Evolutionary conservation across 352 stramenopile genomes (phyloP).

Genomic region (Globisporangium spinosum): DNA sequence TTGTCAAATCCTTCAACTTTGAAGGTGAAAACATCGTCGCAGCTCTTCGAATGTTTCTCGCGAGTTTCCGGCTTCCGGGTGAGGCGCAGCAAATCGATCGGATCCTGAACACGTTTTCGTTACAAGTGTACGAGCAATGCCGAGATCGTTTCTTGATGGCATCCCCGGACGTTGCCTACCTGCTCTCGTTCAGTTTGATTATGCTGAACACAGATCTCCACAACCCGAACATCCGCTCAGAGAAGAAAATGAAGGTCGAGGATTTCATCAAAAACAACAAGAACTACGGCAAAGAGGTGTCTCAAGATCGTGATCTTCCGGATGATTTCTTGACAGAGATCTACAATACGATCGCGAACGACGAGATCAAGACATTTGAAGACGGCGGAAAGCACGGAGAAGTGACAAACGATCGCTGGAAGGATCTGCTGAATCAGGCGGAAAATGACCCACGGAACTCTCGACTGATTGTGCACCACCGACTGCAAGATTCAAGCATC

Average conservation of each 20-base stretch:
- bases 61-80: slow-evolving; percentile 78
- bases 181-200: slow-evolving; percentile 88
- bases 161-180: slow-evolving; percentile 86
- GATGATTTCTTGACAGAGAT: slow-evolving; percentile 72
- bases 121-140: slow-evolving; percentile 81
- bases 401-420: slow-evolving; percentile 77
- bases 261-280: slow-evolving; percentile 90
- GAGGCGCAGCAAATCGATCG: slow-evolving; percentile 89
- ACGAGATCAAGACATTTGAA: slow-evolving; percentile 83
- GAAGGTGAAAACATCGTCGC: slow-evolving; percentile 67
- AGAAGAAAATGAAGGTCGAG: slow-evolving; percentile 85
- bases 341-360: slow-evolving; percentile 65
- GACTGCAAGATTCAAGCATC: slow-evolving; percentile 14
- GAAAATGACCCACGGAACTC: slow-evolving; percentile 60
- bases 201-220: slow-evolving; percentile 89
- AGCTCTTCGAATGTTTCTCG: slow-evolving; percentile 79
- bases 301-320: slow-evolving; percentile 57
- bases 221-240: slow-evolving; percentile 77
- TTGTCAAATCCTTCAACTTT: slow-evolving; percentile 83
- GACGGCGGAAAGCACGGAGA: slow-evolving; percentile 74
- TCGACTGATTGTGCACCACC: slow-evolving; percentile 56
- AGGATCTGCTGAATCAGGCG: slow-evolving; percentile 70
- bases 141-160: slow-evolving; percentile 83
- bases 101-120: slow-evolving; percentile 85
- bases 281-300: slow-evolving; percentile 88